A percentile compares a stretch with the other conserved stretches of the same genome.
Conservation (phyloP, 345 rosid genomes). For the Rhizophora mangle region DNA sequence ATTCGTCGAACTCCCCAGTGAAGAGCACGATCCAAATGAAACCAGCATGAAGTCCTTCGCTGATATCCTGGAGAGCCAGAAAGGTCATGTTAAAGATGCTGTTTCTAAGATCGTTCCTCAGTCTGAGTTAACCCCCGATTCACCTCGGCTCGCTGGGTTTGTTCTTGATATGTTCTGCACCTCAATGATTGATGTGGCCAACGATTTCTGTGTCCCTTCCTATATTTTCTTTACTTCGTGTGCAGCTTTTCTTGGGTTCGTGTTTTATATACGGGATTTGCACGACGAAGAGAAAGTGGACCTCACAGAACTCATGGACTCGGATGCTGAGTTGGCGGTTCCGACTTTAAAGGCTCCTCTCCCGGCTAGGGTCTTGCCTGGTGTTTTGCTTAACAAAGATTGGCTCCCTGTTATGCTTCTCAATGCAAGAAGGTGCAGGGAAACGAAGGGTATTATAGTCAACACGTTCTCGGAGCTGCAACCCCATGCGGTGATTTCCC, state of each 20-base stretch:
- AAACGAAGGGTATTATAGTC: slow-evolving; percentile 7
- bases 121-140: no score
- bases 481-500: background rate
- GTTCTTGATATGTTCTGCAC: slow-evolving; percentile 3
- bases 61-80: no score
- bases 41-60: no score
- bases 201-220: slow-evolving; percentile 13
- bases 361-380: no score
- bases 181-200: slow-evolving; percentile 10
- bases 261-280: background rate
- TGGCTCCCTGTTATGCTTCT: no score
- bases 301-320: slow-evolving; percentile 4
- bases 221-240: slow-evolving; percentile 16
- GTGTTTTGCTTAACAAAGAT: no score
- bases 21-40: no score
- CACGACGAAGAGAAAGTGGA: slow-evolving; percentile 4
- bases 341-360: background rate
- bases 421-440: background rate
- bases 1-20: no score
- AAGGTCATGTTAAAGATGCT: no score
- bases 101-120: no score
- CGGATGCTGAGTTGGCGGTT: background rate
- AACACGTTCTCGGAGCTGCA: slow-evolving; percentile 1
- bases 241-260: slow-evolving; percentile 13
- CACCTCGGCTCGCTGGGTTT: no score